Conservation (phyloP, 768 basidiomycete species). For the Pholiota molesta region DNA sequence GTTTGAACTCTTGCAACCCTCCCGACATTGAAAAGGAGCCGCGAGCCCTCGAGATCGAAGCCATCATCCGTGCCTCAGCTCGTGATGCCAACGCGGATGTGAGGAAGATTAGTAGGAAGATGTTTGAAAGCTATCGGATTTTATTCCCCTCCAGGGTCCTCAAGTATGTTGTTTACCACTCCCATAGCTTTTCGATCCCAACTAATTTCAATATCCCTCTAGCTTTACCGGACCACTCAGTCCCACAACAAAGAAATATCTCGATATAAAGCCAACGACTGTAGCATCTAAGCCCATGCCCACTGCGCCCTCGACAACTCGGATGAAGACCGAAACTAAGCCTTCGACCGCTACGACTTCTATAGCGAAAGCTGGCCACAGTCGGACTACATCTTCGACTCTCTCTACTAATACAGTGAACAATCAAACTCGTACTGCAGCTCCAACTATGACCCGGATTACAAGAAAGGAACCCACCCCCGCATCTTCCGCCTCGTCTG, state of each 20-base stretch:
- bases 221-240: constrained; percentile 78
- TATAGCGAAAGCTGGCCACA: constrained; percentile 17
- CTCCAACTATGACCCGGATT: constrained; percentile 22
- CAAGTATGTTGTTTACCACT: constrained; percentile 40
- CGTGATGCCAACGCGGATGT: constrained; percentile 79
- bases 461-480: constrained; percentile 22
- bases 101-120: constrained; percentile 64
- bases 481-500: constrained; percentile 23
- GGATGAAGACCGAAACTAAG: constrained; percentile 9
- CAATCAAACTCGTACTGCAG: constrained; percentile 19
- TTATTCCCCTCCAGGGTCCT: constrained; percentile 71
- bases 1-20: constrained; percentile 77
- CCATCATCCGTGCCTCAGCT: constrained; percentile 65
- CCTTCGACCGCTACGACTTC: constrained; percentile 23
- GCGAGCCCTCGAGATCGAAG: constrained; percentile 68
- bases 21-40: constrained; percentile 76
- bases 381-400: constrained; percentile 27
- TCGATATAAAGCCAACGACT: constrained; percentile 51
- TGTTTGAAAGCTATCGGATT: constrained; percentile 78
- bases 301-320: constrained; percentile 12
- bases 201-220: not conserved
- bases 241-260: constrained; percentile 76
- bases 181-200: not conserved
- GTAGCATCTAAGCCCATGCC: constrained; percentile 22
- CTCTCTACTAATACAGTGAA: constrained; percentile 18